Base-by-base conservation (phyloP, 495 filamentous ascomycete species). In the Thermothielavioides terrestris region DNA sequence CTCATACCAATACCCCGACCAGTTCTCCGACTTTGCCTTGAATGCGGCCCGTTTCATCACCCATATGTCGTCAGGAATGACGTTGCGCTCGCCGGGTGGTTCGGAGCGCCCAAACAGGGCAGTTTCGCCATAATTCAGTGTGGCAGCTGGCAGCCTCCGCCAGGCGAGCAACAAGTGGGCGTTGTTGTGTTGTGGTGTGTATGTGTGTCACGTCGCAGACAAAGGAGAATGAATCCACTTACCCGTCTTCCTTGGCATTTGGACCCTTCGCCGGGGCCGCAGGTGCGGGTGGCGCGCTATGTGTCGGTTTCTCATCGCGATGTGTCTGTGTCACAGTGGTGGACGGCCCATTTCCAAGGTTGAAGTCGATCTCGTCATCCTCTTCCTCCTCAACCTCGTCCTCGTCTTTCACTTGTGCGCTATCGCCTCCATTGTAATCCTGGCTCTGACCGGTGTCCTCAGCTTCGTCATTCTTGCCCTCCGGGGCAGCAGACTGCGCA, bases 181-280 rank as follows among this genome's bases (percentile, higher is more conserved):
- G 37, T 27, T 12, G 18, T 42, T 12, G 14, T 21, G 18, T 21
- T n/a, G 38, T 21, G 18, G 15, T n/a, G 38, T 26, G 50, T 30
- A 46, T 31, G 43, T 20, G 30, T 48, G 42, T 55, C 54, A 62
- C 42, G 21, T 43, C 28, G 27, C 28, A 52, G 52, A 53, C 50
- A 64, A 56, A 63, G 59, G 11, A 34, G 46, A 55, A 56, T 49
- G 62, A 58, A 64, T 59, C 41, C 17, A 89, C 94, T 95, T 84
- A 98, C 92, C 92, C 92, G 65, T 98, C 92, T 81, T 98, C 92
- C 70, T 97, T 97, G 42, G 94, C 89, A 57, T 88, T 69, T 61
- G 86, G 61, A 66, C 81, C 61, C 62, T 70, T 64, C 22, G 60
- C 52, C n/a, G 62, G 52, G 7, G 55, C 26, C 1, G 52, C 40